Base-by-base conservation (phyloP, 139 green algal genomes). In the Volvox africanus region DNA sequence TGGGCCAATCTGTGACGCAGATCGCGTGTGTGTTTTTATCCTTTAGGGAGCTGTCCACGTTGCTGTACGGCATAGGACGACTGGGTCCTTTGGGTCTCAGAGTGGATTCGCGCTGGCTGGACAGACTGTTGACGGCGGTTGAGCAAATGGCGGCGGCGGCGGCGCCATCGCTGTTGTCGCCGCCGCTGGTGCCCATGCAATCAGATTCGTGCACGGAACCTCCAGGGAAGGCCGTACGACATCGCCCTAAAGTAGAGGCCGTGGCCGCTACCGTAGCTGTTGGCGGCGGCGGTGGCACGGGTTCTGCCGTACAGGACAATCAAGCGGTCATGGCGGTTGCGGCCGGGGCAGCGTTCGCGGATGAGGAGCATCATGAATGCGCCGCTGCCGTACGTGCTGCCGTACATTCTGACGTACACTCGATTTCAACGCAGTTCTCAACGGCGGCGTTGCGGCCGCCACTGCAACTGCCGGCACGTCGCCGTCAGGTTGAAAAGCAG, bases 21-120 rank as follows among this genome's bases (percentile, higher is more conserved):
- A 3, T 12, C 14, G 67, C 67, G 67, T 28, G 22, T 55, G 44
- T 55, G 44, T 55, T 55, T n/a, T 75, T 75, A 75, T 28, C 67
- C 22, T 75, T 75, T 67, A 89, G 69, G 85, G 85, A 89, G 69
- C 69, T 89, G 18, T 65, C n/a, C 3, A 89, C 69, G 69, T 69
- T 89, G 69, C 37, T 89, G 85, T 89, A 89, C 85, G 50, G 37
- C 37, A 71, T 89, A 13, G 44, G 20, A 17, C 24, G 18, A 0
- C 85, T 89, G 69, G 33, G 75, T 30, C 14, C 75, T 30, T 61
- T 81, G 75, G 69, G 85, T 6, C 44, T 89, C n/a, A 26, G 85
- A 21, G 69, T 50, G 9, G 44, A 82, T 16, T 21, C n/a, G 0
- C 85, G 24, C 68, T 89, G 85, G 85, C 69, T 89, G 69, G 85